Base-by-base conservation (phyloP, 345 rosid species). In the Viola odorata region DNA sequence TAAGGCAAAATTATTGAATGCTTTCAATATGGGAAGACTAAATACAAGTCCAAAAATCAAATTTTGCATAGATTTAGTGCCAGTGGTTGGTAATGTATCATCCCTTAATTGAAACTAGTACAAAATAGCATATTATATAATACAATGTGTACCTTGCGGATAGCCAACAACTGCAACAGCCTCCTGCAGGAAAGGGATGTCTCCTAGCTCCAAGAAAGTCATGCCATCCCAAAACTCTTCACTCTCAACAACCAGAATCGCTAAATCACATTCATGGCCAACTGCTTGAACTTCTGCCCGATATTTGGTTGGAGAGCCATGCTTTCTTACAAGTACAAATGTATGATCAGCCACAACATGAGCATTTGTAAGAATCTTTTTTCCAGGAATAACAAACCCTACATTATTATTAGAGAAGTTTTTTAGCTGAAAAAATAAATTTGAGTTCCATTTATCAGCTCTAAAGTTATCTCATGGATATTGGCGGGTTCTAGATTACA, bases 331-430 rank as follows among this genome's bases (percentile, higher is more conserved):
- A 17, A 86, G 73, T 53, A 91, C 96, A 61, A 88, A 88, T 4
- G 95, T 80, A 68, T 86, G 82, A 71, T 91, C 91, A 52, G 95
- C 90, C 54, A 88, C 96, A 9, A 88, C 96, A 56, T 91, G 98
- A 5, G 95, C 98, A 62, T 86, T 91, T 44, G 98, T 88, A 45
- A 91, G 79, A 67, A 88, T 85, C 77, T 53, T 82, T 62, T 73
- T 83, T 39, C 96, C 96, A 52, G 70, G 73, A 16, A 91, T 86
- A 40, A 78, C 75, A 49, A 85, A 83, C 47, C 91, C 87, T 82
- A 64, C 67, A 40, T 59, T 1, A 55, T 23, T 23, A 23, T 23
- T 23, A 23, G 32, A 23, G 32, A 23, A 23, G 2, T 23, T 23
- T 2, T 23, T 23, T 23, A 23, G 32, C 32, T 23, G 32, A 60